Base-by-base conservation (phyloP, 257 asterid genomes). In the Forsythia suspensa region DNA sequence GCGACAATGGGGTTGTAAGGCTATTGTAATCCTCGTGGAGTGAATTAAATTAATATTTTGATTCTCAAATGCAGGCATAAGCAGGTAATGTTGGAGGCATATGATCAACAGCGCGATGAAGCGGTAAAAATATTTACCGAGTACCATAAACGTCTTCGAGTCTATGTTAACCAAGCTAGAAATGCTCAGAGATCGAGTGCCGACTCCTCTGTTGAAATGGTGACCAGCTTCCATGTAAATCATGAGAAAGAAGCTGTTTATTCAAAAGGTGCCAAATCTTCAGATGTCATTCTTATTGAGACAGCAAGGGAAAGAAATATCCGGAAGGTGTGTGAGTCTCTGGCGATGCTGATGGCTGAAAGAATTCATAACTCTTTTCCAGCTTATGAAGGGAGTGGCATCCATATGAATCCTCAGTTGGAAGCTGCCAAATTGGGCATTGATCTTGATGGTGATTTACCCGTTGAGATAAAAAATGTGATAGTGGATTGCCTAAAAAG, bases 111-210 rank as follows among this genome's bases (percentile, higher is more conserved):
- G 77, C 87, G 98, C 80, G 94, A 92, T 76, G 99, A 96, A 86
- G 99, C 97, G 16, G 96, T 95, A 44, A 96, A 91, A 84, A 92
- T 96, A 81, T 94, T 92, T 91, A 88, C 95, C 0, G 99, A 92
- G 89, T 96, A 92, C 81, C 99, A 96, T 87, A 96, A 96, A 80
- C 94, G 97, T 68, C 89, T 96, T 8, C 83, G 88, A 18, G 61
- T 80, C 82, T 94, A 94, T 88, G 94, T 96, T 36, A 91, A 85
- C 83, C 92, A 92, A 88, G 98, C 97, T 74, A 92, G 93, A 85
- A 91, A 94, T 80, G 89, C 94, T 74, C 94, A 86, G 84, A 86
- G 91, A 83, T 89, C 90, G 68, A 90, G 86, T 51, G 80, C 77
- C n/a, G 90, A 91, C 73, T 86, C 88, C 11, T 86, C 89, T 36